These are phyloP conservation scores for Phytopythium mirpurense DNA, from an alignment of 352 stramenopile genomes.

Conservation along the genomic window DNA sequence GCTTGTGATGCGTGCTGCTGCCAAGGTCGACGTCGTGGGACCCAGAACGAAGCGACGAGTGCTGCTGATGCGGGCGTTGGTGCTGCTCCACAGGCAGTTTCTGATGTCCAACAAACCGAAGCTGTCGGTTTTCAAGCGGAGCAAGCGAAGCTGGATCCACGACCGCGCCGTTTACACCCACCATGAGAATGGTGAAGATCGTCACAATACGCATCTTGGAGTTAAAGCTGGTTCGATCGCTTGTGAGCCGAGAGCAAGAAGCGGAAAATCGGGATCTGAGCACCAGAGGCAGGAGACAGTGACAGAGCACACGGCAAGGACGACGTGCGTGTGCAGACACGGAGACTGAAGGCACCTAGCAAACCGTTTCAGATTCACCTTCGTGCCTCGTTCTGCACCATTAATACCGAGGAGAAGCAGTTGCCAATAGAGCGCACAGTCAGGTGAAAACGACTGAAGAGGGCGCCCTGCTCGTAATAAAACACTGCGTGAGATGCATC, in stretches of 20 bases:
- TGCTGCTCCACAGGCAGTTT: neutral
- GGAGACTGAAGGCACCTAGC: neutral
- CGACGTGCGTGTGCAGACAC: neutral
- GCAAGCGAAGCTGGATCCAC: neutral
- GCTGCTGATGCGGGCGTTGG: neutral
- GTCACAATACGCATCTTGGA: neutral
- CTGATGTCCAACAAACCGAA: neutral
- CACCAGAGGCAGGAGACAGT: too few relatives aligned
- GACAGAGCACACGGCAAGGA: neutral
- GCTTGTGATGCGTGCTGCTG: neutral
- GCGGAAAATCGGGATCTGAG: neutral
- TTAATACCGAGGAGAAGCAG: neutral
- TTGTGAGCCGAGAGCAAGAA: neutral
- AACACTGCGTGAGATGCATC: neutral
- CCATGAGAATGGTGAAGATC: neutral
- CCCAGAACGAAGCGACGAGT: neutral
- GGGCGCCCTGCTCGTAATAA: neutral
- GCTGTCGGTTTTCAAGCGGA: neutral
- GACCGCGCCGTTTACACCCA: neutral
- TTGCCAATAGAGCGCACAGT: neutral
- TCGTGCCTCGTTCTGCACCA: neutral
- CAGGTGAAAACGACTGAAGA: too few relatives aligned
- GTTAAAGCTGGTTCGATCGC: neutral
- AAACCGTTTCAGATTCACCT: constrained; percentile 5
- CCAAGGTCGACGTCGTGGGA: neutral